Percentiles rank a stretch among this genome's conserved stretches.
These are phyloP conservation scores for Aspergillus bridgeri DNA, from an alignment of 495 filamentous ascomycete species.

Conservation along the genomic window DNA sequence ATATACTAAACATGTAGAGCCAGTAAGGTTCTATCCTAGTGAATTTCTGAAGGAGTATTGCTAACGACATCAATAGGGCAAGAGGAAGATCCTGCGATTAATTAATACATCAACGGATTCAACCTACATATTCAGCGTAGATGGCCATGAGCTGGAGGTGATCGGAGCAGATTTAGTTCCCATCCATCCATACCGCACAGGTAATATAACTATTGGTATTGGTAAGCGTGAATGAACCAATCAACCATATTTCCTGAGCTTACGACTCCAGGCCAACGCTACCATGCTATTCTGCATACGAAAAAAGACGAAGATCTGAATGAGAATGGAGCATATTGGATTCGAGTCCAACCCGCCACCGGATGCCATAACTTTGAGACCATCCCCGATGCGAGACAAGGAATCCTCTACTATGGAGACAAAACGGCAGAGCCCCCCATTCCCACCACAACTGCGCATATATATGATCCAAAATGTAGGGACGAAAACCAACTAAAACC, in stretches of 20 bases:
- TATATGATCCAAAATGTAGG: slow-evolving; percentile 1
- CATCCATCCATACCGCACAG: slow-evolving; percentile 38
- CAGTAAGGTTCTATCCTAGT: not conserved
- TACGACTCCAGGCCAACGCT: slow-evolving; percentile 45
- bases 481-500: too few species aligned
- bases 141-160: slow-evolving; percentile 41
- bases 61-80: slow-evolving; percentile 16
- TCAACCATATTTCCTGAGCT: not conserved
- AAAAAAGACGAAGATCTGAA: slow-evolving; percentile 19
- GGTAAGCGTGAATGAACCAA: slow-evolving; percentile 18
- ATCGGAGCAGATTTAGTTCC: slow-evolving; percentile 43
- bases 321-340: slow-evolving; percentile 52
- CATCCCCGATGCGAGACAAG: slow-evolving; percentile 7
- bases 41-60: slow-evolving; percentile 35
- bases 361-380: slow-evolving; percentile 8
- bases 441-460: slow-evolving; percentile 1
- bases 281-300: slow-evolving; percentile 61
- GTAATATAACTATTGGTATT: slow-evolving; percentile 49
- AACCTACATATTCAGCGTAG: slow-evolving; percentile 45
- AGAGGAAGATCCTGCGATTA: slow-evolving; percentile 19
- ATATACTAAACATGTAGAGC: not conserved
- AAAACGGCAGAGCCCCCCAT: not conserved
- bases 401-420: slow-evolving; percentile 9
- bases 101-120: slow-evolving; percentile 43
- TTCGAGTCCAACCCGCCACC: slow-evolving; percentile 33